Base-by-base conservation (phyloP, 805 yeast genomes). In the Kazachstania taianensis region DNA sequence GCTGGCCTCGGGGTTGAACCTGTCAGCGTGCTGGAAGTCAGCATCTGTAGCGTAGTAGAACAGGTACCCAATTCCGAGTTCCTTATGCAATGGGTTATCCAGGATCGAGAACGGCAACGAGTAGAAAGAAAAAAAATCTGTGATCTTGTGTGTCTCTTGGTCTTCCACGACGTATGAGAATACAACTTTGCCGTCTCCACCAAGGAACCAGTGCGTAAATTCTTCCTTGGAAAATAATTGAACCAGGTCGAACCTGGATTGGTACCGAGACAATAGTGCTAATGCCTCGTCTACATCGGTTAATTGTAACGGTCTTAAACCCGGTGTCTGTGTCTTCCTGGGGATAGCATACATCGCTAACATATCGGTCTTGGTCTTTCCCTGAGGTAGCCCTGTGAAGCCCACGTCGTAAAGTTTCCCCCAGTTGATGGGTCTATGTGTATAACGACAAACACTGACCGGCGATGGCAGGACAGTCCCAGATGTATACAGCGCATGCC, bases 401-500 rank as follows among this genome's bases (percentile, higher is more conserved):
- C 95, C 96, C 38, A 86, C 94, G 36, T 85, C 95, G 51, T 81
- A 67, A 17, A 92, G 69, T 53, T 84, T 89, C 10, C 75, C 63
- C 97, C 98, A 92, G 55, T 92, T 81, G 45, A 92, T 64, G 2
- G 96, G 94, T 49, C 98, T 81, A 62, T 92, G 98, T 28, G 82
- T 81, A 58, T 92, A 92, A 41, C 96, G 72, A 55, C 94, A 79
- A 2, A 84, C 76, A 9, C 94, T 66, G 4, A 89, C 73, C 0
- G 98, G 98, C n/a, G 87, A 77, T 16, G 98, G 98, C 39, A 92
- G 67, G 2, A 85, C 78, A 3, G 78, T 75, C 8, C 97, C 98
- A 0, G 89, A 94, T 7, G 98, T 89, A 61, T 84, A 85, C 41
- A 92, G 69, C 0, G 97, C 98, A 59, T 87, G 96, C 95, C 96